A percentile compares a stretch with the other conserved stretches of the same genome.
Evolutionary conservation across 305 asterid genomes (phyloP).

Genomic region (Fraxinus floribunda): DNA sequence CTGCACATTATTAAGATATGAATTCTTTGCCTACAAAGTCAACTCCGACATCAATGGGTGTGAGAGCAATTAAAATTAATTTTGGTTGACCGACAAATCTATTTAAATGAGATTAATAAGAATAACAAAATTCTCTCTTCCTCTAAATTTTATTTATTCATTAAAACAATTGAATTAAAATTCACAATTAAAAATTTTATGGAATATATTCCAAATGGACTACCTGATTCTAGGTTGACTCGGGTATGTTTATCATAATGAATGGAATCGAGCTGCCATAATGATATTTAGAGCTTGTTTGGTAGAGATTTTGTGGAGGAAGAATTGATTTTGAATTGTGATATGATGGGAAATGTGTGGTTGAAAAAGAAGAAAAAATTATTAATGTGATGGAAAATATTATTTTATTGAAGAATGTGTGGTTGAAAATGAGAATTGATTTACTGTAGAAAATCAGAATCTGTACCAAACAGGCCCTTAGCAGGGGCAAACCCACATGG

Average conservation of each 20-base stretch:
- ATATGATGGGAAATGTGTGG: too few relatives aligned
- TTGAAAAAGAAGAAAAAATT: too few relatives aligned
- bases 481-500: too few relatives aligned
- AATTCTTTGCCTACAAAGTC: conserved; percentile 22
- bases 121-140: background rate
- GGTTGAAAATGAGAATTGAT: too few relatives aligned
- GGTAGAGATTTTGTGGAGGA: too few relatives aligned
- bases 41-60: conserved; percentile 30
- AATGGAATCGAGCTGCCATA: conserved; percentile 25
- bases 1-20: background rate
- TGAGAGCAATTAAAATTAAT: background rate
- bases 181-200: background rate
- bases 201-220: background rate
- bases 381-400: too few relatives aligned
- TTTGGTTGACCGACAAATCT: background rate
- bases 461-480: too few relatives aligned
- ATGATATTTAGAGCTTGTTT: background rate
- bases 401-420: too few relatives aligned
- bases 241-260: conserved; percentile 20
- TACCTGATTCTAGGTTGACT: conserved; percentile 47
- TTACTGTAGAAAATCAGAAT: too few relatives aligned
- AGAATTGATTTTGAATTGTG: too few relatives aligned
- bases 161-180: background rate
- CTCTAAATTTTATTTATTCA: background rate
- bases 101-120: background rate